Conservation (phyloP, 352 stramenopile species). For the Pythium inflatum region DNA sequence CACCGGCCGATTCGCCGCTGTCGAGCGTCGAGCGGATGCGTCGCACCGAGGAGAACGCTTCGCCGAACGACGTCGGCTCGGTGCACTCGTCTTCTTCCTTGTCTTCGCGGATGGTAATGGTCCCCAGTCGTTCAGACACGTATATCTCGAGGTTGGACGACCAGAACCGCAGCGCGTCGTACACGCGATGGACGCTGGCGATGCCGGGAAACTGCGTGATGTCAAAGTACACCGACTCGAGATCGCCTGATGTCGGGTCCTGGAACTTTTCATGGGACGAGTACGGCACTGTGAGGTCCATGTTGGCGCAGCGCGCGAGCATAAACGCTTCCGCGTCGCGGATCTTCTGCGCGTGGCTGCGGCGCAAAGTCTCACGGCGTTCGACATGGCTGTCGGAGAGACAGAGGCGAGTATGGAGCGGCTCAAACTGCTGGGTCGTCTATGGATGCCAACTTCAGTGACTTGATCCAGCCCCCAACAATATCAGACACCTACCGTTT, state of each 20-base stretch:
- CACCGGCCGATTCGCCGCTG: not conserved
- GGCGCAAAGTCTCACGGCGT: not conserved
- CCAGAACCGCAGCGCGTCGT: not conserved
- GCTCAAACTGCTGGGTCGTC: not conserved
- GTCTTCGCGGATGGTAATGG: slow-evolving; percentile 12
- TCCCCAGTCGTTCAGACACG: not conserved
- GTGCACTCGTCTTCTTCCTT: not conserved
- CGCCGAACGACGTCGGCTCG: not conserved
- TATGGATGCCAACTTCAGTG: no score
- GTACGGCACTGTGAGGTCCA: slow-evolving; percentile 7
- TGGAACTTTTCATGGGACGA: not conserved
- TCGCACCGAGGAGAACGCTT: slow-evolving; percentile 1
- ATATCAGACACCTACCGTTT: no score
- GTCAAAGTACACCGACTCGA: not conserved
- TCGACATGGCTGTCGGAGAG: not conserved
- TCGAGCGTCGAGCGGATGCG: not conserved
- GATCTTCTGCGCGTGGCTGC: not conserved
- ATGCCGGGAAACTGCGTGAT: slow-evolving; percentile 8
- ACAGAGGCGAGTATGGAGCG: not conserved
- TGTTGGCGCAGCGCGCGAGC: not conserved
- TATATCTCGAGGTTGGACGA: slow-evolving; percentile 8
- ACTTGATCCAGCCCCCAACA: no score
- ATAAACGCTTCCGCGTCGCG: not conserved
- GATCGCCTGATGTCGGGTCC: not conserved
- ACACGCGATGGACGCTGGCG: not conserved